Base-by-base conservation (phyloP, 305 asterid genomes). In the Lippia alba region DNA sequence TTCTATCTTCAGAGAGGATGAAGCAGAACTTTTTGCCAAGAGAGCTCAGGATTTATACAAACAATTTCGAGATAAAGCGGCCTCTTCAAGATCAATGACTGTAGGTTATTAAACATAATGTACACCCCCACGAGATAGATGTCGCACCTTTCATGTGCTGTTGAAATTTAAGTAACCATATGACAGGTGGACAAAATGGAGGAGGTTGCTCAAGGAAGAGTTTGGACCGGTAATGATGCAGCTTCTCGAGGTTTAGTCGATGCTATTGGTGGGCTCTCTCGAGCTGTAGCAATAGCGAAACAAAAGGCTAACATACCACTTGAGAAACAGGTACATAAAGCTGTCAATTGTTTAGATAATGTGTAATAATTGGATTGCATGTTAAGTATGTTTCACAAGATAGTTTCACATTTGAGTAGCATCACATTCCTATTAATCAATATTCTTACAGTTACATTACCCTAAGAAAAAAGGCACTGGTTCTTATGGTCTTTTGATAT, bases 251-350 rank as follows among this genome's bases (percentile, higher is more conserved):
- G 97, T 68, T 84, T 91, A 33, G 84, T 91, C 65, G 97, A 91
- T 86, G 94, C 96, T 41, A 81, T 91, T 34, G 96, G 97, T 15
- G 97, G 97, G 46, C 68, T 89, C 56, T 86, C 90, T 63, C 86
- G 86, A 54, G 91, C 97, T 64, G 84, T 91, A 62, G 96, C 97
- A 20, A 91, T 91, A 57, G 97, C 97, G 36, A 91, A 91, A 81
- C 81, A 83, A 71, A 89, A 84, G 82, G 97, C 96, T 39, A 85
- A 87, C 64, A 86, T 91, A 76, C 86, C 92, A 32, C 85, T 70
- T 67, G 30, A 24, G 30, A 24, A 24, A 24, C 30, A 24, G 30
- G 30, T 24, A 24, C 30, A 24, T 24, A 24, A 24, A 24, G 30
- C 30, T 24, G 30, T 24, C 30, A 24, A 24, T 24, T 24, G 30